Percentiles rank a stretch among this genome's conserved stretches.
These are phyloP conservation scores for Thalassiosira profunda DNA, from an alignment of 108 stramenopile species.

Conservation along the genomic window DNA sequence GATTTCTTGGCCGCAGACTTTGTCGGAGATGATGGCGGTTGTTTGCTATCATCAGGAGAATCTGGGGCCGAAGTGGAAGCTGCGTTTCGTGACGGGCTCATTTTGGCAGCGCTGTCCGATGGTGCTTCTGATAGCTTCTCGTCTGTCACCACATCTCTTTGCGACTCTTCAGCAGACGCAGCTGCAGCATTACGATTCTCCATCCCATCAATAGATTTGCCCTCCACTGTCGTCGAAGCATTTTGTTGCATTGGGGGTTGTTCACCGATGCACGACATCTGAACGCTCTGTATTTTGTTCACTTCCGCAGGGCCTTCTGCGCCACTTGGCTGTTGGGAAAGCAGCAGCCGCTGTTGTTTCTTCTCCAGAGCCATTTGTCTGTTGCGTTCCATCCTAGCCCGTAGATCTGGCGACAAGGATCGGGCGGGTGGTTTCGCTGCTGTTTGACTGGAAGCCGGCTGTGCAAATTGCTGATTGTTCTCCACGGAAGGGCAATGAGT, in stretches of 20 bases:
- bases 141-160: neutral
- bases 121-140: neutral
- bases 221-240: too few relatives aligned
- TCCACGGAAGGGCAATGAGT: neutral
- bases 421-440: too few relatives aligned
- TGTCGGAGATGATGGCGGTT: neutral
- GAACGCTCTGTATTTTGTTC: too few relatives aligned
- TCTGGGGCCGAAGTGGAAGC: neutral
- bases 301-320: neutral
- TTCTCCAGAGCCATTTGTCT: neutral
- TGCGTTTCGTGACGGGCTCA: too few relatives aligned
- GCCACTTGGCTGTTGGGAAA: neutral
- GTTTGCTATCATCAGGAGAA: neutral
- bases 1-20: constrained; percentile 1
- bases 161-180: too few relatives aligned
- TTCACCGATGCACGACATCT: too few relatives aligned
- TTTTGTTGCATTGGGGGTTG: too few relatives aligned
- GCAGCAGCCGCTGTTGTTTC: neutral
- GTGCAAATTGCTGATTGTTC: too few relatives aligned
- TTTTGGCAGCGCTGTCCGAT: too few relatives aligned
- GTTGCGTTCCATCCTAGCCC: neutral
- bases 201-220: too few relatives aligned
- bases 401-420: neutral
- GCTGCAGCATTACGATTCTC: too few relatives aligned
- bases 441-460: too few relatives aligned